Base-by-base conservation (phyloP, 768 basidiomycete genomes). In the Suillus variegatus region DNA sequence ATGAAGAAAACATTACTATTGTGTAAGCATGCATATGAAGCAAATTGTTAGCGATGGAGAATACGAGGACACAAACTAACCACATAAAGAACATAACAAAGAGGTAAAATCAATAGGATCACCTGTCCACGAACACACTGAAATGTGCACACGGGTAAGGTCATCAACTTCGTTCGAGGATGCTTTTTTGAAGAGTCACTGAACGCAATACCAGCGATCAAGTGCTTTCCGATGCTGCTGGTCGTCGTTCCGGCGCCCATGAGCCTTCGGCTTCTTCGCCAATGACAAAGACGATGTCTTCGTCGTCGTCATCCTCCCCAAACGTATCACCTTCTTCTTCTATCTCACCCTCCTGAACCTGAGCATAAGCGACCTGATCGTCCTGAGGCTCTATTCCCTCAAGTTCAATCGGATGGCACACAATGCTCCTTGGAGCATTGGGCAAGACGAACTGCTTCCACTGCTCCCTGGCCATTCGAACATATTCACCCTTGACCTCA, bases 211-310 rank as follows among this genome's bases (percentile, higher is more conserved):
- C 41, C 12, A 28, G 58, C 10, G 18, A 16, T 60, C 40, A 60
- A 32, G 58, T 60, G 58, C 28, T 43, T 60, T 60, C 40, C 18
- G 25, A 60, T 43, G 41, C 18, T 60, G 25, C n/a, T 60, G 36
- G 20, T 28, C 60, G 14, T 49, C 76, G 76, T 66, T 79, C 74
- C 54, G 75, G 71, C 68, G 76, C 77, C 78, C 78, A 80, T 3
- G 73, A 71, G 43, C 68, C 77, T 60, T 78, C 79, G n/a, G 77
- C 77, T 64, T 82, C 82, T 65, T 80, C 74, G 49, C 84, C 85
- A 73, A 91, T 83, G 46, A 91, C 89, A 68, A 91, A 88, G n/a
- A 85, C 88, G n/a, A 91, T 84, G 47, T 90, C 88, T 40, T 90
- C 89, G n/a, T 90, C 89, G 2, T 88, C 88, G 3, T 89, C 88